Evolutionary conservation across 2,329 filamentous ascomycete species (phyloP), one percentile per base, ranked within the genome.

Genomic region (Ophiostoma fasciatum): DNA sequence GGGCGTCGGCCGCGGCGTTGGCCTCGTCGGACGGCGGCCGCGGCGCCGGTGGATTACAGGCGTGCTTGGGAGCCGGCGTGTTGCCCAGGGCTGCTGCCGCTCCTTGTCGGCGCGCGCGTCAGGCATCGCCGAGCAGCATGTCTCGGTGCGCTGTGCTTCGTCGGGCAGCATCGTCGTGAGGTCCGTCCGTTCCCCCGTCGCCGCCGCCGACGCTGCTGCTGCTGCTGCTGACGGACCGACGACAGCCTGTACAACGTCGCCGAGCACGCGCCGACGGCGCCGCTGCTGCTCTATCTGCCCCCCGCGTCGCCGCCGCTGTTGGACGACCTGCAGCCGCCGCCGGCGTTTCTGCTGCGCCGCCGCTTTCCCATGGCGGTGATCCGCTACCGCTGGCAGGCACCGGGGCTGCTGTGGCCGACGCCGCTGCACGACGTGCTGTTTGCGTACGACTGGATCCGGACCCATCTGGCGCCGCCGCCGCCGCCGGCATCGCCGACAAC

Each of bases 271-370:
- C 49, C 57, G 0, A 48, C 53, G 11, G 50, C 55, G 1, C 64
- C 71, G 2, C 48, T 78, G 28, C 49, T 74, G 12, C 52, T 78
- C 28, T 67, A 74, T 48, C 52, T 78, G 0, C 73, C 73, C 6
- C 58, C 68, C 0, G 61, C 59, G 31, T 55, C 65, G 11, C 50
- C 53, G 22, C 40, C 41, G 7, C 40, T 26, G 14, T 14, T 12
- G 30, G 7, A 45, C 7, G 41, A 47, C 3, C 37, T 43, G 12
- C 42, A 45, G 11, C 38, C 46, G 9, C 39, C 53, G 22, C 44
- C 67, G 18, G 61, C 66, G 20, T 45, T 43, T 9, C 66, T 64
- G 39, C 52, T 64, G 22, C 54, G 49, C 11, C 51, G 28, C 12
- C 28, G 51, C 12, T 57, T 57, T 25, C 61, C 70, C 2, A 60